Percentiles rank a stretch among this genome's conserved stretches.
Conservation (phyloP, 2,329 filamentous ascomycete species). For the Fusarium sp. region DNA sequence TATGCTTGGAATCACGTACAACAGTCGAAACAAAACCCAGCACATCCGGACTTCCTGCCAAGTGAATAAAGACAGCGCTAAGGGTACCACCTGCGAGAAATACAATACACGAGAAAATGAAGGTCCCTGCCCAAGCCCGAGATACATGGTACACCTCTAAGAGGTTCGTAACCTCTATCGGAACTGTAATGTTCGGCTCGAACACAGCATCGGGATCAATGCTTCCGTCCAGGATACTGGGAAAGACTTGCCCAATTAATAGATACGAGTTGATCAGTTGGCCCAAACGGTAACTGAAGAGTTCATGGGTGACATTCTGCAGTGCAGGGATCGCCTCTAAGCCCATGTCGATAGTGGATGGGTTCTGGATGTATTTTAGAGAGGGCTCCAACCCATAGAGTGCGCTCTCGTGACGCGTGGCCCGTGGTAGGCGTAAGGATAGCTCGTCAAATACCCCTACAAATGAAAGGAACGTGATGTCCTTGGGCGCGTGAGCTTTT, state of each 20-base stretch:
- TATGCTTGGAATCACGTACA: conserved; percentile 5
- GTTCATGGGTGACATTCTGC: background rate
- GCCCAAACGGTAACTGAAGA: background rate
- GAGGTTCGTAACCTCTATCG: background rate
- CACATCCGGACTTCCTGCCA: background rate
- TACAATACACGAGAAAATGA: background rate
- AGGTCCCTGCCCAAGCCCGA: background rate
- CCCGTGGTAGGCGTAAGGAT: too few species aligned
- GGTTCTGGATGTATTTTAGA: background rate
- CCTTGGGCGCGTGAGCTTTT: background rate
- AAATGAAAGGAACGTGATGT: background rate
- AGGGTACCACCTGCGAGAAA: background rate
- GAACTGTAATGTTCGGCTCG: background rate
- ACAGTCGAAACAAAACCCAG: background rate
- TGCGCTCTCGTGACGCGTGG: too few species aligned
- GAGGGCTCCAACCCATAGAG: background rate
- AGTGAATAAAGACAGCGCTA: background rate
- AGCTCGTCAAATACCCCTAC: background rate
- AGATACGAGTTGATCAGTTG: background rate
- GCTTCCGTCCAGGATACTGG: background rate
- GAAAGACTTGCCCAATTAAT: background rate
- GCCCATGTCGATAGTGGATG: background rate
- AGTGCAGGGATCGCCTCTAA: background rate
- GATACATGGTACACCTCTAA: background rate
- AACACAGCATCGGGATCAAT: background rate